phyloP scores from a whole-genome alignment of 1,139 yeast species.

The Diutina neorugosa region DNA sequence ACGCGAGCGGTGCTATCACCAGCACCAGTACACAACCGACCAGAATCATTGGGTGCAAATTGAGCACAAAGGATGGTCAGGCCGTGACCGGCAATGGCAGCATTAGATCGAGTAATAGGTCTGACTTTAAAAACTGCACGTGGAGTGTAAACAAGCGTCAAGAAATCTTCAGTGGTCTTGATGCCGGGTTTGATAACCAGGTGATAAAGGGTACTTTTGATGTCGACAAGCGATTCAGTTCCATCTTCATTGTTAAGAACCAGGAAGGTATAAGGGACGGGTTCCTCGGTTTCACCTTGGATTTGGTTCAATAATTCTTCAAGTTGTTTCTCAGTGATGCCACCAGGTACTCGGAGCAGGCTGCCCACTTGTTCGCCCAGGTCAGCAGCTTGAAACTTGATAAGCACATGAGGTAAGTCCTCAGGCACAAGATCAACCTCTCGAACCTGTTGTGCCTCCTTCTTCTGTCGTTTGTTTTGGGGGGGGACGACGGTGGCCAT shows the following conservation, averaged over 20 bases:
- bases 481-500: conserved; percentile 97
- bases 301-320: conserved; percentile 78
- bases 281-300: conserved; percentile 58
- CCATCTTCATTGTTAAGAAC: conserved; percentile 36
- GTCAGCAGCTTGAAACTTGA: conserved; percentile 87
- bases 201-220: conserved; percentile 61
- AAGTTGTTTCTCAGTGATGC: conserved; percentile 71
- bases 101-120: conserved; percentile 83
- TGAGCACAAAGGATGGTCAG: conserved; percentile 84
- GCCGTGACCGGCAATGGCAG: conserved; percentile 93
- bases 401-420: conserved; percentile 77
- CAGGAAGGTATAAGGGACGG: conserved; percentile 84
- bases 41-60: conserved; percentile 84
- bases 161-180: conserved; percentile 84
- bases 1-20: conserved; percentile 96
- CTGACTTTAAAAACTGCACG: conserved; percentile 88
- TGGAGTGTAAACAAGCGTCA: conserved; percentile 87
- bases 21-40: conserved; percentile 88
- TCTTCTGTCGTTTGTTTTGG: conserved; percentile 79
- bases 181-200: conserved; percentile 79
- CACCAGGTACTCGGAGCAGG: conserved; percentile 84
- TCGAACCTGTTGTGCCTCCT: conserved; percentile 70
- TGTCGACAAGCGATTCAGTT: conserved; percentile 42
- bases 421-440: conserved; percentile 65
- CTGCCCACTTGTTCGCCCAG: conserved; percentile 87